These are phyloP conservation scores for Erodium texanum DNA, from an alignment of 441 rosid genomes.

Conservation along the genomic window DNA sequence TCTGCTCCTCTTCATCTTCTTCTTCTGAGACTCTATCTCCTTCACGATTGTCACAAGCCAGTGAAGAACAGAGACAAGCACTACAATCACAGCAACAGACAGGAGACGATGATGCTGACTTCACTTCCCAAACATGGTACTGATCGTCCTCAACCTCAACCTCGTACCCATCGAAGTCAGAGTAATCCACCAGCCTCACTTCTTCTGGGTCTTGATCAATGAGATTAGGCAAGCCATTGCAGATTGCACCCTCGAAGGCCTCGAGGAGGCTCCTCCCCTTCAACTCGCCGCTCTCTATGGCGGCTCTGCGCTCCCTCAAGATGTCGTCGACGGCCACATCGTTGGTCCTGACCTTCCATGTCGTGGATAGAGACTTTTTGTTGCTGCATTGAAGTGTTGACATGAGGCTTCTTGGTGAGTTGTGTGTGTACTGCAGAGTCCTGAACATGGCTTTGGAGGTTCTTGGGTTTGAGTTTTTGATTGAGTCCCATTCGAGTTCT, in stretches of 20 bases:
- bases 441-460: slow-evolving; percentile 16
- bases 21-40: too few relatives aligned
- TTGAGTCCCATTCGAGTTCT: slow-evolving; percentile 35
- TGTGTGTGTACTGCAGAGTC: slow-evolving; percentile 23
- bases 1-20: slow-evolving; percentile 13
- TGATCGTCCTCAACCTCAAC: slow-evolving; percentile 18
- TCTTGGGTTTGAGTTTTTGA: slow-evolving; percentile 24
- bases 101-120: not conserved
- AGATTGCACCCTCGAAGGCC: slow-evolving; percentile 12
- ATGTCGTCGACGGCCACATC: slow-evolving; percentile 30
- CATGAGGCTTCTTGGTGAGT: slow-evolving; percentile 25
- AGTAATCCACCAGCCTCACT: slow-evolving; percentile 23
- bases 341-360: slow-evolving; percentile 31
- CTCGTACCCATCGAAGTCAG: slow-evolving; percentile 17
- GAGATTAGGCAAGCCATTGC: slow-evolving; percentile 1
- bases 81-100: not conserved
- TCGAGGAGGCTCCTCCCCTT: slow-evolving; percentile 47
- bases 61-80: slow-evolving; percentile 17
- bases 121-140: not conserved
- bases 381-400: not conserved
- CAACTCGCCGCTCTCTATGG: slow-evolving; percentile 36
- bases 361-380: slow-evolving; percentile 16
- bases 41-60: slow-evolving; percentile 8
- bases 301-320: slow-evolving; percentile 32
- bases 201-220: slow-evolving; percentile 21